phyloP scores from a whole-genome alignment of 2,329 filamentous ascomycete species.

The Hymenoscyphus linearis region DNA sequence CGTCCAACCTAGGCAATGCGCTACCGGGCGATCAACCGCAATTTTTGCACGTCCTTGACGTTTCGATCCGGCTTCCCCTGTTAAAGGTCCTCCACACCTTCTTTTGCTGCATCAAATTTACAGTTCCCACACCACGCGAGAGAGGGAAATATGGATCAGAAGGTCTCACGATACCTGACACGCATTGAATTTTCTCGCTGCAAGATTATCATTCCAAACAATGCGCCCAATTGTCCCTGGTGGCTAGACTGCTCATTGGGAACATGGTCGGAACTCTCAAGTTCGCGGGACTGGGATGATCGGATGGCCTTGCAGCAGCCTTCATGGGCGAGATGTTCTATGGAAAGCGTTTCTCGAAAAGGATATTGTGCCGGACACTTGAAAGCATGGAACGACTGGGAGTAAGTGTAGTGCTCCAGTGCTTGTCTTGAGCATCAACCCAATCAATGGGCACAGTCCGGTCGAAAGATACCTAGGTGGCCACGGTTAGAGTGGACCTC shows the following conservation, averaged over 20 bases:
- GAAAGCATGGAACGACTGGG: constrained; percentile 12
- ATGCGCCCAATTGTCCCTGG: background rate
- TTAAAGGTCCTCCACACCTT: constrained; percentile 28
- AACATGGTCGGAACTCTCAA: constrained; percentile 15
- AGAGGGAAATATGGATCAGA: constrained; percentile 18
- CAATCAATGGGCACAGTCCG: constrained; percentile 19
- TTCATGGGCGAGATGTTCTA: constrained; percentile 23
- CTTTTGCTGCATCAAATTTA: constrained; percentile 18
- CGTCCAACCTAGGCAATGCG: constrained; percentile 27
- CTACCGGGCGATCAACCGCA: constrained; percentile 25
- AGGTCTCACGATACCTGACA: constrained; percentile 24
- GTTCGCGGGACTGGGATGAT: constrained; percentile 12
- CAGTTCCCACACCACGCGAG: constrained; percentile 18
- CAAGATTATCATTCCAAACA: constrained; percentile 24
- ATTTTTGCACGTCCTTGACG: constrained; percentile 27
- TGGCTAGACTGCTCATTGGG: constrained; percentile 13
- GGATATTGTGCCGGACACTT: constrained; percentile 4
- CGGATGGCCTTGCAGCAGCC: constrained; percentile 17
- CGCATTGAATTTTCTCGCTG: constrained; percentile 12
- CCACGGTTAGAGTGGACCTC: constrained; percentile 15
- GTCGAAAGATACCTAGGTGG: constrained; percentile 9
- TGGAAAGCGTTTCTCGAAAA: constrained; percentile 36
- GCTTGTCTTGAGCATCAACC: constrained; percentile 16
- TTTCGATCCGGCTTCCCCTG: constrained; percentile 25
- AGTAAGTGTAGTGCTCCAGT: constrained; percentile 13